Conservation (phyloP, 768 basidiomycete genomes). For the Boletus reticuloceps region DNA sequence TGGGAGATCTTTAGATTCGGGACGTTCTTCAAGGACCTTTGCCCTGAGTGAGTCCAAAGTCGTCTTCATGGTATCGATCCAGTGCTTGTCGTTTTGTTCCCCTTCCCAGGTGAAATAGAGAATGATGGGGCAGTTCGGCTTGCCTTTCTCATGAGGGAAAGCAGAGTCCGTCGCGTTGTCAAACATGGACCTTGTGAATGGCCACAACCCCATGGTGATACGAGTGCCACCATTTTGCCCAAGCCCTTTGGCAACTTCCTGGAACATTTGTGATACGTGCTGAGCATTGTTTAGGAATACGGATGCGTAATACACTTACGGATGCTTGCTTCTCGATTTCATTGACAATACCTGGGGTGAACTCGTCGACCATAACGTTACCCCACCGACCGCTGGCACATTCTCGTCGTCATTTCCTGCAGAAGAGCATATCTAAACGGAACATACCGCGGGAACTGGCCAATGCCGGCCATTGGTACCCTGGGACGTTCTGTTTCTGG, state of each 20-base stretch:
- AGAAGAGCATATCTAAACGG: neutral
- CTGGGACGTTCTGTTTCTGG: neutral
- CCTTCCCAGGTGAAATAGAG: conserved; percentile 14
- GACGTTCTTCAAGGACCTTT: conserved; percentile 5
- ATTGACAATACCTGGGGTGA: conserved; percentile 9
- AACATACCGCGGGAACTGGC: conserved; percentile 6
- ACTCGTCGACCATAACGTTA: conserved; percentile 15
- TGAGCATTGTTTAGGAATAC: neutral
- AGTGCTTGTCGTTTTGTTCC: conserved; percentile 2
- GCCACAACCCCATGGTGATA: conserved; percentile 10
- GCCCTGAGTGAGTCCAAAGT: neutral
- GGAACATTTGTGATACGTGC: neutral
- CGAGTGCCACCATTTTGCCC: conserved; percentile 2
- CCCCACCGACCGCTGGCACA: conserved; percentile 18
- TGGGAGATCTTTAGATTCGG: neutral
- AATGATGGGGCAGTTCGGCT: conserved; percentile 13
- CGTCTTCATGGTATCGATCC: conserved; percentile 7
- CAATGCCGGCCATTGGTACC: neutral
- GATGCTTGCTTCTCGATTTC: neutral
- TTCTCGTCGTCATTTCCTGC: neutral
- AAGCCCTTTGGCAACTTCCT: conserved; percentile 6
- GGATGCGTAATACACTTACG: neutral
- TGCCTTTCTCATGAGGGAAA: conserved; percentile 10
- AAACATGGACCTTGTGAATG: conserved; percentile 16
- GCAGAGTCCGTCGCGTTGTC: conserved; percentile 10